A percentile compares a stretch with the other conserved stretches of the same genome.
Evolutionary conservation across 192 early-diverging fungal genomes (phyloP).

Genomic region (Spinellus fusiger): DNA sequence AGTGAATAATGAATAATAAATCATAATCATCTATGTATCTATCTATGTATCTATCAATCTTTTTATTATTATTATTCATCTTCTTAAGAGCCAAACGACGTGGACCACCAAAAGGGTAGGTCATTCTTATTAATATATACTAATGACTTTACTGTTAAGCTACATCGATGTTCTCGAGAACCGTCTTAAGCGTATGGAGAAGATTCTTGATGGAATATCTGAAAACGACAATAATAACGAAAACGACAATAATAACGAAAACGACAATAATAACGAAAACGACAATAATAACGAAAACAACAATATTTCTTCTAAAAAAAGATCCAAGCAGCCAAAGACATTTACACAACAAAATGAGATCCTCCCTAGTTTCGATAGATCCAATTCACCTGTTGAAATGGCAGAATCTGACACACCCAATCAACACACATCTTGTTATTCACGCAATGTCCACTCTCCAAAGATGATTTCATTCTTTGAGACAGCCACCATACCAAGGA

Average conservation of each 20-base stretch:
- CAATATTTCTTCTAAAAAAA: too few species aligned
- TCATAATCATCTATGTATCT: too few species aligned
- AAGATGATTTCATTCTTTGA: not conserved
- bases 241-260: not conserved
- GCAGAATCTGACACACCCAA: not conserved
- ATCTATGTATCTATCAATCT: too few species aligned
- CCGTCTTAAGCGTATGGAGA: constrained; percentile 29
- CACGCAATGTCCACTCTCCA: not conserved
- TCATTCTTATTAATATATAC: not conserved
- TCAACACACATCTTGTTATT: not conserved
- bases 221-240: constrained; percentile 2
- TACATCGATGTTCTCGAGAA: constrained; percentile 34
- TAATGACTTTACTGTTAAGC: constrained; percentile 4
- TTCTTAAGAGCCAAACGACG: constrained; percentile 34
- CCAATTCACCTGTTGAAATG: not conserved
- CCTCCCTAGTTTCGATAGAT: not conserved
- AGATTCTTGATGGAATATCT: constrained; percentile 14
- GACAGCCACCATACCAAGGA: not conserved
- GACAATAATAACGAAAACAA: not conserved
- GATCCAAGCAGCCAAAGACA: too few species aligned
- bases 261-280: not conserved
- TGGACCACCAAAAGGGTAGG: constrained; percentile 33
- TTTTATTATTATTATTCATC: too few species aligned
- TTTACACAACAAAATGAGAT: not conserved
- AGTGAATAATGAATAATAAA: too few species aligned